Evolutionary conservation across 75 land plant genomes (phyloP).

Genomic region (Chamaecyparis obtusa): DNA sequence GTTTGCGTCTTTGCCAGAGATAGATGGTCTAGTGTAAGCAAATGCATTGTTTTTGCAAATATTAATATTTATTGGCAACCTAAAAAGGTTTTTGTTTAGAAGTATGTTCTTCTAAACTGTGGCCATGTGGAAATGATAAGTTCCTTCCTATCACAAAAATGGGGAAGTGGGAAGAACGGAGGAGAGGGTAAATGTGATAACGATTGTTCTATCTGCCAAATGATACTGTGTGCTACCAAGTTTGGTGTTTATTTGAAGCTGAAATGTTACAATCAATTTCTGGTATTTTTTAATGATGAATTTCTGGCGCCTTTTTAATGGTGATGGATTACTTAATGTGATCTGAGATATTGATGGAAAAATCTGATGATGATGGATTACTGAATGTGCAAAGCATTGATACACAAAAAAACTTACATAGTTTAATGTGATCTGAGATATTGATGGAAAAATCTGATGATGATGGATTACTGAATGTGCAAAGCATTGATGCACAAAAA

Average conservation of each 20-base stretch:
- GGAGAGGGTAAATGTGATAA: neutral
- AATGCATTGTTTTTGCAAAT: neutral
- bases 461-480: too few relatives aligned
- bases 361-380: too few relatives aligned
- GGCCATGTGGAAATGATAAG: neutral
- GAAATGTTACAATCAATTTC: neutral
- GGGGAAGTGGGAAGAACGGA: neutral
- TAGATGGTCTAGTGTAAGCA: neutral
- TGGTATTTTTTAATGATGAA: too few relatives aligned
- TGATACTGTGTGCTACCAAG: neutral
- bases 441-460: too few relatives aligned
- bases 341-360: too few relatives aligned
- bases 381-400: too few relatives aligned
- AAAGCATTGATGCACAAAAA: too few relatives aligned
- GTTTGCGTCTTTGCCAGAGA: neutral
- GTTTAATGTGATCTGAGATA: too few relatives aligned
- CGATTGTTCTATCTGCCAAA: neutral
- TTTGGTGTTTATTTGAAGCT: neutral
- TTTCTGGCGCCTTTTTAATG: too few relatives aligned
- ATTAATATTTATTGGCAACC: neutral
- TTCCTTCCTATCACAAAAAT: neutral
- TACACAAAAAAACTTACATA: too few relatives aligned
- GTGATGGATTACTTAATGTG: too few relatives aligned
- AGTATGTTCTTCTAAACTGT: neutral
- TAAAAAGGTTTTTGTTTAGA: neutral